Evolutionary conservation across 257 asterid species (phyloP), one percentile per base, ranked within the genome.

Genomic region (Solanum sejunctum): DNA sequence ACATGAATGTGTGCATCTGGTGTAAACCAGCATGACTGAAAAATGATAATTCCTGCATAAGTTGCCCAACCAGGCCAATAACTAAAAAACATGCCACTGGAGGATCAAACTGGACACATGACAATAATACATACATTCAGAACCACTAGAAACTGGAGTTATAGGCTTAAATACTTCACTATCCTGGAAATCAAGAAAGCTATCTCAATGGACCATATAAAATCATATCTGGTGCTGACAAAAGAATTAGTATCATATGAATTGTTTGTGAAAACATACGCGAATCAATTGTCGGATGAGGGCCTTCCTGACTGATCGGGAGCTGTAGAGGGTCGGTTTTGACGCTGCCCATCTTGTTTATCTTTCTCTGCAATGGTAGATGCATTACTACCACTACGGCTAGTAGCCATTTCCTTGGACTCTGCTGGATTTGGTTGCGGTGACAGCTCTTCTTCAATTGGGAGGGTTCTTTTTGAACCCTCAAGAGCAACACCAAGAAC

Each of bases 401-500:
- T 47, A 15, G 88, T 64, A 15, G 98, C 97, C 87, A 93, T 60
- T 86, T 92, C 98, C 71, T 93, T 96, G 7, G 41, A 75, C 28
- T 91, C 95, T 6, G 92, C 91, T 6, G 87, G 75, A 80, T 83
- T 89, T 67, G 87, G 67, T 61, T 87, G 86, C 1, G 89, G 66
- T 8, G 12, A 87, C 71, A 80, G 85, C 17, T 87, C 94, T 64
- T 93, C 99, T 89, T 95, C 99, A 47, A 96, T 96, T 51, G 98
- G 98, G 36, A 96, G 95, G 81, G 98, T 96, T 89, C 99, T 92
- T 91, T 95, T 96, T 8, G 98, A 95, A 32, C 98, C 99, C 83
- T 93, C 98, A 82, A 96, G 89, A 78, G 98, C 99, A 87, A 96
- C 99, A 26, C 99, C 99, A 49, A 96, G 98, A 71, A 96, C 97